A percentile compares a stretch with the other conserved stretches of the same genome.
Conservation (phyloP, 2,329 filamentous ascomycete genomes). For the Acarospora socialis region DNA sequence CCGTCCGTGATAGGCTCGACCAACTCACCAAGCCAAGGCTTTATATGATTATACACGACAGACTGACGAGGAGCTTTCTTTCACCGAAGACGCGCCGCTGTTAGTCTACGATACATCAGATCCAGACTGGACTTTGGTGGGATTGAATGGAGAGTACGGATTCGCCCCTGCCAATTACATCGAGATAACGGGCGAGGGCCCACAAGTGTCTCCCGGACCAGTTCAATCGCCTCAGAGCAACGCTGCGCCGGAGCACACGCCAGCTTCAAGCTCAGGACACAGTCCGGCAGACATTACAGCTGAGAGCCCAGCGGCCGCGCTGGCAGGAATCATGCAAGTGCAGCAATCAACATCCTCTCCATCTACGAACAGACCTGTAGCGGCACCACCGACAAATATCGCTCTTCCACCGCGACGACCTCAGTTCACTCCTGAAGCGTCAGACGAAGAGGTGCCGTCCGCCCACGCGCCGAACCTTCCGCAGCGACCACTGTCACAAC, state of each 20-base stretch:
- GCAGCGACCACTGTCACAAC: constrained; percentile 44
- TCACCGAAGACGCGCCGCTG: constrained; percentile 72
- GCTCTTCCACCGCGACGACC: constrained; percentile 36
- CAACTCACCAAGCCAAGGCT: constrained; percentile 62
- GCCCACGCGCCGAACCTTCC: constrained; percentile 44
- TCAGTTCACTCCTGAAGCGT: constrained; percentile 51
- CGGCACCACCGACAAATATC: constrained; percentile 39
- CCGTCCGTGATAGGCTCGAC: constrained; percentile 43
- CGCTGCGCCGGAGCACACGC: constrained; percentile 7
- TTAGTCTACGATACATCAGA: constrained; percentile 82
- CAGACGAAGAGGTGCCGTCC: constrained; percentile 48
- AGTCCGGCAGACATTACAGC: constrained; percentile 1
- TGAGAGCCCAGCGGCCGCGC: constrained; percentile 25
- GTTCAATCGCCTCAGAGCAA: constrained; percentile 8
- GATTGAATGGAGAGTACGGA: constrained; percentile 70
- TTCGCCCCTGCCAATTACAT: constrained; percentile 97
- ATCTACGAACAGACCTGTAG: constrained; percentile 17
- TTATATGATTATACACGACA: constrained; percentile 96
- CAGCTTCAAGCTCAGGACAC: not conserved
- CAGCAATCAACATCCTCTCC: constrained; percentile 24
- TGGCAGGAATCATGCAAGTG: constrained; percentile 43
- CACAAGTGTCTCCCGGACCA: constrained; percentile 6
- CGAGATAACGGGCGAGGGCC: constrained; percentile 40
- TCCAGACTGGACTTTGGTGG: constrained; percentile 92
- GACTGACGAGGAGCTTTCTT: constrained; percentile 94